Conservation (phyloP, 805 yeast species). For the Wickerhamiella azymoides region DNA sequence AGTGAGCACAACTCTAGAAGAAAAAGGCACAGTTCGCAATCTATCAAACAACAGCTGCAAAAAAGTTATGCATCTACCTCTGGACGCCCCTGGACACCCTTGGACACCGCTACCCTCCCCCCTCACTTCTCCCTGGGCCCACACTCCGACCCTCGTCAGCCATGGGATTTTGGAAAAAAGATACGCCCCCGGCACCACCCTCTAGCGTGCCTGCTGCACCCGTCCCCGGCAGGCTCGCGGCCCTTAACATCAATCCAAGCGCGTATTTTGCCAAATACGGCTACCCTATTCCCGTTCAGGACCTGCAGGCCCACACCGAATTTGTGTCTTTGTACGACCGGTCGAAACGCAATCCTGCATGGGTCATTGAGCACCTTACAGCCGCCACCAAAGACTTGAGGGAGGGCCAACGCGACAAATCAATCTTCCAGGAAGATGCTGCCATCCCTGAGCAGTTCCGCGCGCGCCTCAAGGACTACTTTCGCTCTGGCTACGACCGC, state of each 20-base stretch:
- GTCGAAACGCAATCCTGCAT: slow-evolving; percentile 61
- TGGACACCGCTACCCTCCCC: background rate
- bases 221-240: slow-evolving; percentile 5
- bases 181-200: background rate
- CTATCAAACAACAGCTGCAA: too few relatives aligned
- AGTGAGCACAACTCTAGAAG: too few relatives aligned
- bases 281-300: slow-evolving; percentile 90
- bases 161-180: slow-evolving; percentile 1
- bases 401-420: slow-evolving; percentile 56
- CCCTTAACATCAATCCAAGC: slow-evolving; percentile 46
- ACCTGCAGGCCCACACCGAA: slow-evolving; percentile 56
- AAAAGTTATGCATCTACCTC: too few relatives aligned
- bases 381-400: slow-evolving; percentile 34
- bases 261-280: slow-evolving; percentile 78
- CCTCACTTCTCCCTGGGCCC: background rate
- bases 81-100: too few relatives aligned
- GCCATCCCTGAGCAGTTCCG: slow-evolving; percentile 62
- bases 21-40: too few relatives aligned
- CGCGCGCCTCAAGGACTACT: slow-evolving; percentile 68
- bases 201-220: slow-evolving; percentile 11
- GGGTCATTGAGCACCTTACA: slow-evolving; percentile 77
- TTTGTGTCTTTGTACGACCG: slow-evolving; percentile 81
- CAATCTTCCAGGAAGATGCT: slow-evolving; percentile 81
- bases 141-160: background rate
- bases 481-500: slow-evolving; percentile 89